These are phyloP conservation scores for Nicotiana tabacum DNA, from an alignment of 257 asterid species.

Conservation along the genomic window DNA sequence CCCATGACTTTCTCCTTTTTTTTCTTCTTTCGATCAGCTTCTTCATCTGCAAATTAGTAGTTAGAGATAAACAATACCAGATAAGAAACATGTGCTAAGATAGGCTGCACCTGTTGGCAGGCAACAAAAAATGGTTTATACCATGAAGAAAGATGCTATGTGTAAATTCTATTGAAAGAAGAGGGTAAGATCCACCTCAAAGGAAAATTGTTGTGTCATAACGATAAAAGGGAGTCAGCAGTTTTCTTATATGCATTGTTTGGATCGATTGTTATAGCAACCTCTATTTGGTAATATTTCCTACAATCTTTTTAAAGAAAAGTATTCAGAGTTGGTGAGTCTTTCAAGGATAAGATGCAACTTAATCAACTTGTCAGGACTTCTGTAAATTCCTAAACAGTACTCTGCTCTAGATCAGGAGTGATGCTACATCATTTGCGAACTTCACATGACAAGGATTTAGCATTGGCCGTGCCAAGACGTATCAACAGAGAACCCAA, in stretches of 20 bases:
- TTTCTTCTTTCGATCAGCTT: conserved; percentile 75
- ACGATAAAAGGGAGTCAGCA: neutral
- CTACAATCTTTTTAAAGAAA: neutral
- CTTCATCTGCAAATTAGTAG: conserved; percentile 56
- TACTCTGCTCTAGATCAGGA: neutral
- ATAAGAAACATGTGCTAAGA: neutral
- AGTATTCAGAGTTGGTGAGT: neutral
- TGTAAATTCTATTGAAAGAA: neutral
- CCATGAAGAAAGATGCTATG: neutral
- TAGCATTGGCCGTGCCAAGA: neutral
- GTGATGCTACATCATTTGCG: neutral
- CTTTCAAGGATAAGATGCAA: conserved; percentile 5
- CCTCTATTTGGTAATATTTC: conserved; percentile 1
- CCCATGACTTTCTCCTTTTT: conserved; percentile 52
- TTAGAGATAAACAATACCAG: neutral
- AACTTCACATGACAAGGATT: neutral
- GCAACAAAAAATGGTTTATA: neutral
- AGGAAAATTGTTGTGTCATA: neutral
- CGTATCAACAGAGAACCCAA: neutral
- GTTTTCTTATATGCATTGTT: neutral
- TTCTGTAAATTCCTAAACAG: neutral
- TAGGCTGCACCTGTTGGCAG: neutral
- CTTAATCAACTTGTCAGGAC: neutral
- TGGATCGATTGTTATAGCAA: neutral
- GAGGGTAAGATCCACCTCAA: neutral